Evolutionary conservation across 2,329 filamentous ascomycete species (phyloP).

Genomic region (Pseudogymnoascus sp.): DNA sequence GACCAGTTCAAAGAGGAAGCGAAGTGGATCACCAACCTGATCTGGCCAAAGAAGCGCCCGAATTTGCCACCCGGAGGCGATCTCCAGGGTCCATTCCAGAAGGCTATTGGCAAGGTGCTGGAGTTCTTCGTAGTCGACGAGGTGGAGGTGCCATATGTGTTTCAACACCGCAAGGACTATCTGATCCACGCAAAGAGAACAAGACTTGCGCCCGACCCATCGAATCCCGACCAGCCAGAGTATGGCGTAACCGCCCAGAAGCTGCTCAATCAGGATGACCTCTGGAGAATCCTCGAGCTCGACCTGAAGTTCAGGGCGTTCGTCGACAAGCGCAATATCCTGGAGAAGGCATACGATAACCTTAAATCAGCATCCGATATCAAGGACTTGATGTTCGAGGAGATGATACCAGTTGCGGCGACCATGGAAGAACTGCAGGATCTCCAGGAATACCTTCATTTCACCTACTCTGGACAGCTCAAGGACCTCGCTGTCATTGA

Average conservation of each 20-base stretch:
- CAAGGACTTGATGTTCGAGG: conserved; percentile 67
- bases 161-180: conserved; percentile 97
- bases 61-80: conserved; percentile 48
- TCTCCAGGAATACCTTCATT: conserved; percentile 91
- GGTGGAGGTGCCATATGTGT: conserved; percentile 94
- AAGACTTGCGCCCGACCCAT: conserved; percentile 45
- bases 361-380: conserved; percentile 55
- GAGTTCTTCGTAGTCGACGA: conserved; percentile 94
- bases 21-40: conserved; percentile 80
- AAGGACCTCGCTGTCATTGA: conserved; percentile 66
- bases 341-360: conserved; percentile 71
- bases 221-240: conserved; percentile 63
- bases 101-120: conserved; percentile 82
- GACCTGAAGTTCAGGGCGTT: conserved; percentile 93
- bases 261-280: conserved; percentile 80
- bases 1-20: conserved; percentile 88
- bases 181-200: conserved; percentile 79
- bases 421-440: conserved; percentile 96
- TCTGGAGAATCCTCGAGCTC: conserved; percentile 91
- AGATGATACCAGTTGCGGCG: conserved; percentile 69
- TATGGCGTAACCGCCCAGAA: conserved; percentile 75
- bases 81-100: conserved; percentile 73
- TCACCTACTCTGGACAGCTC: conserved; percentile 78
- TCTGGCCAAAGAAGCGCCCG: conserved; percentile 75
- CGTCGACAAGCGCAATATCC: conserved; percentile 80